Percentiles rank a stretch among this genome's conserved stretches.
phyloP scores from a whole-genome alignment of 2,329 filamentous ascomycete species.

The Colletotrichum nymphaeae region DNA sequence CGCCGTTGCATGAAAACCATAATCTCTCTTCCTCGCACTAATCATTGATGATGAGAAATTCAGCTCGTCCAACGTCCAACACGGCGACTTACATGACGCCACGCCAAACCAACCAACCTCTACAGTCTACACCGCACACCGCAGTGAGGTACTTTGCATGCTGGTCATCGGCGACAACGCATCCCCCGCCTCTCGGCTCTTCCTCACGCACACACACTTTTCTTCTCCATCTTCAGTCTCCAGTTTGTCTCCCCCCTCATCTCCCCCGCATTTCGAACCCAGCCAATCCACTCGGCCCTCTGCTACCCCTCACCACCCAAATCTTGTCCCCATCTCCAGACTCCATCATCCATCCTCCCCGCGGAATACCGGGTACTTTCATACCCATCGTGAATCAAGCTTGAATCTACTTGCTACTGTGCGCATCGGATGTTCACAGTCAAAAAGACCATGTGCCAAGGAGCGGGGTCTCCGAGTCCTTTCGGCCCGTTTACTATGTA shows the following conservation, averaged over 20 bases:
- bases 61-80: neutral
- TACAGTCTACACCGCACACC: no score
- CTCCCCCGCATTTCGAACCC: constrained; percentile 24
- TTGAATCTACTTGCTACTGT: neutral
- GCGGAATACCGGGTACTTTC: no score
- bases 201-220: neutral
- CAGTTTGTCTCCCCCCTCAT: constrained; percentile 6
- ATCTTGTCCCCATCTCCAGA: neutral
- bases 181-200: constrained; percentile 12
- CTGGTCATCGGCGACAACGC: neutral
- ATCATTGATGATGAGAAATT: neutral
- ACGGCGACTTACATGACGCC: neutral
- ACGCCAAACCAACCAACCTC: neutral
- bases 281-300: neutral
- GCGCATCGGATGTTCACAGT: neutral
- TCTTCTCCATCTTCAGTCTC: constrained; percentile 1
- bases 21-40: neutral
- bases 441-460: constrained; percentile 14
- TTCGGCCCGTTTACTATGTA: constrained; percentile 27
- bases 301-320: constrained; percentile 16
- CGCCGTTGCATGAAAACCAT: neutral
- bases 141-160: neutral
- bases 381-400: neutral
- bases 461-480: constrained; percentile 8
- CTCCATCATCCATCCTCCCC: neutral